phyloP scores from a whole-genome alignment of 2,329 filamentous ascomycete genomes.

The Macrophomina phaseolina region DNA sequence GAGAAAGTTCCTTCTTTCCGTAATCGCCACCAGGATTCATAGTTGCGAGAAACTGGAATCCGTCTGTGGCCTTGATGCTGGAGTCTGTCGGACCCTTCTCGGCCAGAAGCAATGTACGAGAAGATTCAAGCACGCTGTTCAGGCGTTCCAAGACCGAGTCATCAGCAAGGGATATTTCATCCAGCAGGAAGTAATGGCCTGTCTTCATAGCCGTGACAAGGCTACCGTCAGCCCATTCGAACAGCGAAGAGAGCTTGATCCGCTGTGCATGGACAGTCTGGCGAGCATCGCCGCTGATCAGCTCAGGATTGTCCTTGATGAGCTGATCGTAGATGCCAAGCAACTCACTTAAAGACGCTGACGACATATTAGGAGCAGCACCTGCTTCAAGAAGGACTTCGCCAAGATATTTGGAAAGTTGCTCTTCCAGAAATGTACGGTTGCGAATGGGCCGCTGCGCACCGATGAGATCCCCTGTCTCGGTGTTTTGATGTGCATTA shows the following conservation, averaged over 20 bases:
- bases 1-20: constrained; percentile 95
- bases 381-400: constrained; percentile 35
- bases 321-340: constrained; percentile 65
- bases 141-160: constrained; percentile 95
- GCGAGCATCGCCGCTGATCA: constrained; percentile 52
- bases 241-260: constrained; percentile 79
- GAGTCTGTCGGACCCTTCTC: constrained; percentile 91
- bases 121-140: constrained; percentile 93
- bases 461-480: constrained; percentile 96
- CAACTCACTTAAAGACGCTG: constrained; percentile 48
- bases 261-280: constrained; percentile 39
- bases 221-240: constrained; percentile 95
- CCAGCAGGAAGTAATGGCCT: constrained; percentile 89
- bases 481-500: constrained; percentile 97
- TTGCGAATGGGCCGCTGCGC: constrained; percentile 92
- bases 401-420: constrained; percentile 67
- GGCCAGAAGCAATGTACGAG: constrained; percentile 83
- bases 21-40: constrained; percentile 99
- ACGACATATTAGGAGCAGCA: neutral
- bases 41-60: constrained; percentile 95
- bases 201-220: constrained; percentile 92
- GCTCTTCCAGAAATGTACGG: constrained; percentile 71
- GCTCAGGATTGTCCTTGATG: constrained; percentile 49
- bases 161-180: constrained; percentile 97
- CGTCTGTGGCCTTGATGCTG: constrained; percentile 73